A percentile compares a stretch with the other conserved stretches of the same genome.
These are phyloP conservation scores for Chamaecrista fasciculata DNA, from an alignment of 306 rosid genomes.

Conservation along the genomic window DNA sequence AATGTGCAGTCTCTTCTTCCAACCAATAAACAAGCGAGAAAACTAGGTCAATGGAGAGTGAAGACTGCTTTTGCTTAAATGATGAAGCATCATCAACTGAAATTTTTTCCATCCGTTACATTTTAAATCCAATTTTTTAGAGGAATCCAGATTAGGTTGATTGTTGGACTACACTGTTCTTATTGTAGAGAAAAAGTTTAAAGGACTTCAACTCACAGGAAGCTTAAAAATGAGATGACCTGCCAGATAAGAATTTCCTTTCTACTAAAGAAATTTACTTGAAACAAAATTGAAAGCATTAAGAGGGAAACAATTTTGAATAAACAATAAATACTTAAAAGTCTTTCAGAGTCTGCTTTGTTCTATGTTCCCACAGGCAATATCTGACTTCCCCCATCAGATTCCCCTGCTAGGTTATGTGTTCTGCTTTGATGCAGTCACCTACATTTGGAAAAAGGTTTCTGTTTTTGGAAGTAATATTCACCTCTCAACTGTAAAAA, in stretches of 20 bases:
- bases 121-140: neutral
- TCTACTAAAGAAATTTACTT: neutral
- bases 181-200: constrained; percentile 24
- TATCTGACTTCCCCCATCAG: neutral
- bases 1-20: constrained; percentile 23
- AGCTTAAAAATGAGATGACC: constrained; percentile 17
- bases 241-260: neutral
- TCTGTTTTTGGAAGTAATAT: constrained; percentile 49
- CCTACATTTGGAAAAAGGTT: constrained; percentile 36
- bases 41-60: constrained; percentile 31
- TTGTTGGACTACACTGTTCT: neutral
- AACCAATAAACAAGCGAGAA: constrained; percentile 45
- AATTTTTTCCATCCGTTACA: neutral
- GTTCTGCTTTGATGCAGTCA: constrained; percentile 40
- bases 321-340: neutral
- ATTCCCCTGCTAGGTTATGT: constrained; percentile 21
- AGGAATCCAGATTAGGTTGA: constrained; percentile 2
- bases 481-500: constrained; percentile 51
- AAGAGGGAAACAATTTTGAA: constrained; percentile 17
- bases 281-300: neutral
- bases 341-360: neutral
- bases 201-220: constrained; percentile 8
- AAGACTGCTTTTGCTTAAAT: constrained; percentile 26
- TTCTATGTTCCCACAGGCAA: constrained; percentile 4
- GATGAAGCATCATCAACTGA: constrained; percentile 38